Base-by-base conservation (phyloP, 306 rosid species). In the Quillaja saponaria region DNA sequence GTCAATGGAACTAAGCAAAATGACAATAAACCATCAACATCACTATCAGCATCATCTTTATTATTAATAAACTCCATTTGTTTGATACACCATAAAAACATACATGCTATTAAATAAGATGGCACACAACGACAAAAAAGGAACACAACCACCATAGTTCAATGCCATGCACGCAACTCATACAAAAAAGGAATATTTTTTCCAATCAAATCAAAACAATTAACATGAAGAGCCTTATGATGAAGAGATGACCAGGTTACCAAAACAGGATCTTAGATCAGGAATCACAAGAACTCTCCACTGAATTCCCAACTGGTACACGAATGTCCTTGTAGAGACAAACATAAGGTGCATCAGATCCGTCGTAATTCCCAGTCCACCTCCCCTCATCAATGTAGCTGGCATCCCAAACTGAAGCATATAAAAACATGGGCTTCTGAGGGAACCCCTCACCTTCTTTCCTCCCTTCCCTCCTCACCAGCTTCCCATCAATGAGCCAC, bases 371-470 rank as follows among this genome's bases (percentile, higher is more conserved):
- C 58, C 85, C 85, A 10, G 85, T 60, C 85, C 95, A 86, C 40
- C 61, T 66, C 14, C 87, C 95, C 7, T 69, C 76, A 13, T n/a
- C 73, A 10, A 84, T 66, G 33, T 58, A 71, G 66, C 85, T 87
- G 1, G 84, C 86, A 61, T 84, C 80, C 95, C 87, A 87, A 60
- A 84, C 8, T 6, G 84, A 79, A n/a, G 86, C 82, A 63, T 79
- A 87, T 69, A 87, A 60, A 71, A 71, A 87, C 86, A 75, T 87
- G 0, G 86, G 68, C 61, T 75, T 79, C 13, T 42, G 20, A 0
- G 84, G 90, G 35, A 79, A 84, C 47, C 31, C 77, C 25, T 66
- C 77, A 6, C 81, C 72, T 13, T 62, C 75, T 6, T 58, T 80
- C 67, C 18, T 67, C 80, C 67, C 71, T n/a, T 61, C 87, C 33